Conservation (phyloP, 1,284 basidiomycete species). For the Boletus sp. region DNA sequence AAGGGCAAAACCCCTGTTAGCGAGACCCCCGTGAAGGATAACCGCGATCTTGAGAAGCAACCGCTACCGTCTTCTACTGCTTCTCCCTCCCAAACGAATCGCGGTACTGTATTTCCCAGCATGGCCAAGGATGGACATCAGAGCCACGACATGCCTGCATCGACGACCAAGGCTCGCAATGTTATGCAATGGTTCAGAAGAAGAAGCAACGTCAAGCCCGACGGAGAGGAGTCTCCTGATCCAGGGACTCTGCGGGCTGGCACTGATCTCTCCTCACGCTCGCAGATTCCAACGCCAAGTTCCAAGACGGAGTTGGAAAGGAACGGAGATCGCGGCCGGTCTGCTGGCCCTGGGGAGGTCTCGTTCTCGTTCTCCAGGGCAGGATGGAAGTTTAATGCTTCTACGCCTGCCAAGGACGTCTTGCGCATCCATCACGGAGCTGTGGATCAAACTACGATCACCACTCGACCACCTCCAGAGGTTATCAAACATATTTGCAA, state of each 20-base stretch:
- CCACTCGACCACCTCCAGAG: conserved; percentile 77
- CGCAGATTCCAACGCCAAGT: conserved; percentile 30
- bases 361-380: conserved; percentile 34
- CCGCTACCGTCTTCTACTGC: conserved; percentile 26
- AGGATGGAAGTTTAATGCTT: conserved; percentile 32
- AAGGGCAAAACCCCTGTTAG: conserved; percentile 38
- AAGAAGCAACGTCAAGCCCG: conserved; percentile 56
- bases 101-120: conserved; percentile 28
- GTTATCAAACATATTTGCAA: conserved; percentile 83
- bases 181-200: conserved; percentile 82
- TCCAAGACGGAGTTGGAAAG: conserved; percentile 27
- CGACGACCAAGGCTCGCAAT: conserved; percentile 68
- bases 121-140: conserved; percentile 27
- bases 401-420: conserved; percentile 44
- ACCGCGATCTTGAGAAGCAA: conserved; percentile 34
- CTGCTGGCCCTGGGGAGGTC: conserved; percentile 25
- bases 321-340: conserved; percentile 30
- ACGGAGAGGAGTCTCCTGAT: conserved; percentile 32
- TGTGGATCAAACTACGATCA: conserved; percentile 89
- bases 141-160: conserved; percentile 51
- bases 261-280: conserved; percentile 26
- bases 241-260: conserved; percentile 17
- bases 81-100: conserved; percentile 27
- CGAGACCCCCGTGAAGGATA: conserved; percentile 35
- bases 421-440: conserved; percentile 89